These are phyloP conservation scores for Trichoderma erinaceum DNA, from an alignment of 495 filamentous ascomycete species.

Conservation along the genomic window DNA sequence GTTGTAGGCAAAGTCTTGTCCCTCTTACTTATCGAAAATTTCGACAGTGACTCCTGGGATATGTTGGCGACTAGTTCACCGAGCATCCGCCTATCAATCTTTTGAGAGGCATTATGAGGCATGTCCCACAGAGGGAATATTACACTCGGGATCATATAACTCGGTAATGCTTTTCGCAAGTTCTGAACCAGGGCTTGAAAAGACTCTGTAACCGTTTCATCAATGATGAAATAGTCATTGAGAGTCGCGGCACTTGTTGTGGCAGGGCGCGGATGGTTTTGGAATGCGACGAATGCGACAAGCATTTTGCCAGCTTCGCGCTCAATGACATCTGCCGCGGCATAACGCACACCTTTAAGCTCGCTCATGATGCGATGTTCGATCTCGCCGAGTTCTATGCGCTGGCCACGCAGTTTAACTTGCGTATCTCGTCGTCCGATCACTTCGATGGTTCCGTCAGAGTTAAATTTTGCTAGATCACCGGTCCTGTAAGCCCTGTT, in stretches of 20 bases:
- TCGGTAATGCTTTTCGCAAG: neutral
- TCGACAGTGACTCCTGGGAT: conserved; percentile 33
- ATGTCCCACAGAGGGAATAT: conserved; percentile 34
- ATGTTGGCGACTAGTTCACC: conserved; percentile 34
- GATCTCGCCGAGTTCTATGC: conserved; percentile 7
- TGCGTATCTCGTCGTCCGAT: conserved; percentile 4
- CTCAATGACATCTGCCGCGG: neutral
- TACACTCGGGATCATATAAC: conserved; percentile 23
- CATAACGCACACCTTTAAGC: neutral
- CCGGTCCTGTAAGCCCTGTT: neutral
- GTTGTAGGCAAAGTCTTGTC: conserved; percentile 33
- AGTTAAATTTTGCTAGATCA: neutral
- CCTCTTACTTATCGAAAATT: conserved; percentile 28
- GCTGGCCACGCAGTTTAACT: conserved; percentile 6
- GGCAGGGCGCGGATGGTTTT: neutral
- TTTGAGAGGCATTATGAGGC: conserved; percentile 25
- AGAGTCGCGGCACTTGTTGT: neutral
- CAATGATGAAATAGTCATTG: neutral
- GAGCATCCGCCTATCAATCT: conserved; percentile 30
- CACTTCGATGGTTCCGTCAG: neutral
- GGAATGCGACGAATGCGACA: neutral
- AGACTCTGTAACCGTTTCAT: neutral
- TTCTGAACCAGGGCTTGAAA: neutral
- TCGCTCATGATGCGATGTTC: neutral
- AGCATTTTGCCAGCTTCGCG: conserved; percentile 6